These are phyloP conservation scores for Beauveria pseudobassiana DNA, from an alignment of 2,329 filamentous ascomycete species.

Conservation along the genomic window DNA sequence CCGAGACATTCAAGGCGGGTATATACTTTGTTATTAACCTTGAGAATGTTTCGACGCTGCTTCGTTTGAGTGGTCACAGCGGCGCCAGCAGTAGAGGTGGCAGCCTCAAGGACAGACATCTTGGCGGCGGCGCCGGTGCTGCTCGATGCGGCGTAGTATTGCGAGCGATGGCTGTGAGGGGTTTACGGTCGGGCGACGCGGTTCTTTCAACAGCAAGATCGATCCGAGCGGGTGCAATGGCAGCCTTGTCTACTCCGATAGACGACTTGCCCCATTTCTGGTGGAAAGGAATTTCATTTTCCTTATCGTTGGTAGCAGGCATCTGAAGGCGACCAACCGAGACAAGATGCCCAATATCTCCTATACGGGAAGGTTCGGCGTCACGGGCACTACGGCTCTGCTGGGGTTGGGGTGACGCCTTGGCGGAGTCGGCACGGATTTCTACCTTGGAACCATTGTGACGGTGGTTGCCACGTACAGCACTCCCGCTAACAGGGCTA, in stretches of 20 bases:
- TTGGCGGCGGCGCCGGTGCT: slow-evolving; percentile 78
- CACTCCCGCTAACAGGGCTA: slow-evolving; percentile 47
- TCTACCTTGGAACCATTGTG: slow-evolving; percentile 32
- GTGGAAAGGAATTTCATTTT: slow-evolving; percentile 70
- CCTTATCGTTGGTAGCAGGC: slow-evolving; percentile 66
- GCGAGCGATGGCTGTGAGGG: slow-evolving; percentile 41
- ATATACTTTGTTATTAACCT: slow-evolving; percentile 86
- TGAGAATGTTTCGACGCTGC: slow-evolving; percentile 75
- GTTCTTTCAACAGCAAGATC: slow-evolving; percentile 32
- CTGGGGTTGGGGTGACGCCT: slow-evolving; percentile 21
- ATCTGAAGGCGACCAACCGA: slow-evolving; percentile 39
- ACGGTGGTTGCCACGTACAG: slow-evolving; percentile 34
- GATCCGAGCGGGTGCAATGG: slow-evolving; percentile 41
- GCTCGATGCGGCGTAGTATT: slow-evolving; percentile 69
- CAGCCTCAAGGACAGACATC: slow-evolving; percentile 92
- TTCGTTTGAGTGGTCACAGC: slow-evolving; percentile 63
- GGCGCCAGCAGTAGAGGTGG: slow-evolving; percentile 75
- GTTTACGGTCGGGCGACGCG: slow-evolving; percentile 48
- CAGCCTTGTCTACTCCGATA: slow-evolving; percentile 47
- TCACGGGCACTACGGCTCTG: slow-evolving; percentile 5
- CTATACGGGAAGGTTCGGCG: slow-evolving; percentile 11
- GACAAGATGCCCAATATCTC: slow-evolving; percentile 14
- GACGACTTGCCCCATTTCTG: slow-evolving; percentile 56
- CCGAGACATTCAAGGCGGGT: slow-evolving; percentile 86
- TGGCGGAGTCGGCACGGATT: slow-evolving; percentile 24